Percentiles rank a stretch among this genome's conserved stretches.
Evolutionary conservation across 2,329 filamentous ascomycete species (phyloP).

Genomic region (Stagonosporopsis tanaceti): DNA sequence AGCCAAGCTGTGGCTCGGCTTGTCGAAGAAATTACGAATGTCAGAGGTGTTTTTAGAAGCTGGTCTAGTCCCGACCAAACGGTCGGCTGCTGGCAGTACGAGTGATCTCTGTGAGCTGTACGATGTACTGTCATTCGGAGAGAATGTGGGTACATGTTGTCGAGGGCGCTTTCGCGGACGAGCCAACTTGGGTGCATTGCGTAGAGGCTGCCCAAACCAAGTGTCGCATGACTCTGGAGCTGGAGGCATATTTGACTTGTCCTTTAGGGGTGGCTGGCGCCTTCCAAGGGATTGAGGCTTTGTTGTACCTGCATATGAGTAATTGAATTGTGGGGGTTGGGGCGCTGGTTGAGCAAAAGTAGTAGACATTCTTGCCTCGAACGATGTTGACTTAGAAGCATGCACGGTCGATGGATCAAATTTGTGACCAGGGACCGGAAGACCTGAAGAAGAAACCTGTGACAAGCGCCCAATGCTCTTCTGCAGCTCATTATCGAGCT

Average conservation of each 20-base stretch:
- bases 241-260: constrained; percentile 43
- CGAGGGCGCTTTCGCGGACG: constrained; percentile 11
- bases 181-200: constrained; percentile 1
- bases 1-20: neutral
- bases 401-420: neutral
- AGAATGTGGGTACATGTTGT: neutral
- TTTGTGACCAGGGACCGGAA: neutral
- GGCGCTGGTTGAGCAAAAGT: neutral
- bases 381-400: neutral
- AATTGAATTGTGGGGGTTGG: neutral
- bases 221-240: constrained; percentile 21
- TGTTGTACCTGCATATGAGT: neutral
- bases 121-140: neutral
- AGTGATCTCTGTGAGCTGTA: neutral
- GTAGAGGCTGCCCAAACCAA: constrained; percentile 34
- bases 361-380: neutral
- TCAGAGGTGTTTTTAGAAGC: constrained; percentile 30
- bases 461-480: constrained; percentile 18
- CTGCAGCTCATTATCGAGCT: constrained; percentile 18
- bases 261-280: constrained; percentile 16
- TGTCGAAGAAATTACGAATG: constrained; percentile 37
- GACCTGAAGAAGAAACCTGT: neutral
- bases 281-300: neutral
- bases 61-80: neutral
- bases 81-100: constrained; percentile 2